phyloP scores from a whole-genome alignment of 2,329 filamentous ascomycete genomes.

The Beauveria sp. region DNA sequence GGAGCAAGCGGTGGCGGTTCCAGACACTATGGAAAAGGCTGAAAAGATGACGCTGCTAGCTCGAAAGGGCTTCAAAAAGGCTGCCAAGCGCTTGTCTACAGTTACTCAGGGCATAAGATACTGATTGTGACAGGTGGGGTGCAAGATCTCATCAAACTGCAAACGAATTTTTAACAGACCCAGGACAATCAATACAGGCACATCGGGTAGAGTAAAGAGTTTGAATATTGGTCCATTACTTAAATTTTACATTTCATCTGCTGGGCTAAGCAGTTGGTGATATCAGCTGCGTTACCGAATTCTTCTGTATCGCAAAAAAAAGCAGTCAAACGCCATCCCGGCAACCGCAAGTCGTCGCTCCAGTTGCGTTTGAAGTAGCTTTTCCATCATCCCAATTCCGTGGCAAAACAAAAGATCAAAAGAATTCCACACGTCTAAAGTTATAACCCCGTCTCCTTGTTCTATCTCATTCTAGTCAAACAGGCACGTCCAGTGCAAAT shows the following conservation, averaged over 20 bases:
- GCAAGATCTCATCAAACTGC: too few relatives aligned
- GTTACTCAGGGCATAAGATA: too few relatives aligned
- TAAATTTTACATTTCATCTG: constrained; percentile 11
- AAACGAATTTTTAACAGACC: too few relatives aligned
- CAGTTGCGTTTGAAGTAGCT: constrained; percentile 3
- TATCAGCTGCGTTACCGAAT: neutral
- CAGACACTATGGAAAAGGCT: neutral
- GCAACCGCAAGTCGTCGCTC: constrained; percentile 6
- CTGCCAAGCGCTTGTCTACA: too few relatives aligned
- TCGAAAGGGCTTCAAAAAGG: too few relatives aligned
- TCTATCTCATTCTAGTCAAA: constrained; percentile 5
- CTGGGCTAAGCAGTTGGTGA: neutral
- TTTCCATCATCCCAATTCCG: constrained; percentile 7
- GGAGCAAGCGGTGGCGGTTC: neutral
- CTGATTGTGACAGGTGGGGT: too few relatives aligned
- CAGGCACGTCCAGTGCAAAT: constrained; percentile 13
- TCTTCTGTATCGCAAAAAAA: neutral
- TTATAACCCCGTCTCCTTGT: constrained; percentile 1
- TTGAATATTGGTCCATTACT: constrained; percentile 5
- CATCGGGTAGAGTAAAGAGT: neutral
- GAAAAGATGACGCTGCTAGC: neutral
- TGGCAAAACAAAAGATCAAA: constrained; percentile 9
- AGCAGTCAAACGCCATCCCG: constrained; percentile 11
- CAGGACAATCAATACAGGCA: too few relatives aligned
- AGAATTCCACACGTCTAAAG: constrained; percentile 4